Conservation (phyloP, 352 stramenopile genomes). For the Pythium vanterpoolii region DNA sequence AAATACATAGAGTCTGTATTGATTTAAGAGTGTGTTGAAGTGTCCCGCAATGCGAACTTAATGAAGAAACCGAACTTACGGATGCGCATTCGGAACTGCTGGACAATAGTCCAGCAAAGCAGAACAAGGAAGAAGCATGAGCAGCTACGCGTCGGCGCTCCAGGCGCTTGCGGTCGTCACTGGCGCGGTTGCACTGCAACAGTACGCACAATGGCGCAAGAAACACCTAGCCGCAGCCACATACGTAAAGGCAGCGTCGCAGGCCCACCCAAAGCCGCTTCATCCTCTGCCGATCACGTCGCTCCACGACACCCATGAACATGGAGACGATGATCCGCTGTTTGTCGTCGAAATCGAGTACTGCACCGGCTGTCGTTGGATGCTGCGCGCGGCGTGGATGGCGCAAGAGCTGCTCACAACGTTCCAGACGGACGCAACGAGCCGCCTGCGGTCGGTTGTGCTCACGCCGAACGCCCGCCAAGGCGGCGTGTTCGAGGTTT, state of each 20-base stretch:
- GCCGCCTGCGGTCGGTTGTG: constrained; percentile 49
- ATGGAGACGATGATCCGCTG: constrained; percentile 18
- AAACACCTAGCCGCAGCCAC: constrained; percentile 5
- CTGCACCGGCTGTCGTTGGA: constrained; percentile 89
- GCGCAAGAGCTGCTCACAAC: constrained; percentile 91
- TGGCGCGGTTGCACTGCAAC: constrained; percentile 39
- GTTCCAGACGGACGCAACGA: constrained; percentile 76
- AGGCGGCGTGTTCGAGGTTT: constrained; percentile 69
- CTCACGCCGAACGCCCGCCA: constrained; percentile 58
- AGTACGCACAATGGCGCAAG: constrained; percentile 27
- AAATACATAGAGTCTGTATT: constrained; percentile 27
- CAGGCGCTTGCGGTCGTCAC: constrained; percentile 29
- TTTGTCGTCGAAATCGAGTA: constrained; percentile 90
- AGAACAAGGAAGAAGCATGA: constrained; percentile 9
- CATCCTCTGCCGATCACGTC: constrained; percentile 11
- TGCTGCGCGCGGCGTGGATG: constrained; percentile 87
- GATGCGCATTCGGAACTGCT: not conserved
- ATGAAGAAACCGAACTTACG: constrained; percentile 9
- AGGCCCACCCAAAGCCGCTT: not conserved
- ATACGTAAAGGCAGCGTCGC: not conserved
- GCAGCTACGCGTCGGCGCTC: constrained; percentile 6
- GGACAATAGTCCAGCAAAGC: not conserved
- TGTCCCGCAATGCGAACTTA: constrained; percentile 11
- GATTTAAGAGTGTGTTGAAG: constrained; percentile 23
- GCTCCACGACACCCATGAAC: not conserved